phyloP scores from a whole-genome alignment of 306 rosid genomes.

The Trifolium fragiferum region DNA sequence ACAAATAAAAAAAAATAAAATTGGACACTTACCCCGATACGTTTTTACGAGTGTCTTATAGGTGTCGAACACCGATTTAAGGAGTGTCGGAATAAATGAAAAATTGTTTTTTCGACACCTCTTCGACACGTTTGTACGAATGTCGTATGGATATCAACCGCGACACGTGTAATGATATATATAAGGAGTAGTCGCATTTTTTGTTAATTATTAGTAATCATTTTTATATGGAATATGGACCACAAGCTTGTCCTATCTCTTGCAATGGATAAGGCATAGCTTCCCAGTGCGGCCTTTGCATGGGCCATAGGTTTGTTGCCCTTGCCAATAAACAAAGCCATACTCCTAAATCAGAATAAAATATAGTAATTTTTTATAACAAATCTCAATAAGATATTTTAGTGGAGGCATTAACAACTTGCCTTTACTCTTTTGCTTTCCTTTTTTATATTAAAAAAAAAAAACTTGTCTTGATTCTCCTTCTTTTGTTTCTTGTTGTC shows the following conservation, averaged over 20 bases:
- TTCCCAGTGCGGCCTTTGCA: neutral
- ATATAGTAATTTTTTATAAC: neutral
- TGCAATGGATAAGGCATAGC: slow-evolving; percentile 36
- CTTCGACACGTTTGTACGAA: too few species aligned
- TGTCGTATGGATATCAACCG: too few species aligned
- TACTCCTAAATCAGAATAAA: neutral
- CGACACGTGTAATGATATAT: too few species aligned
- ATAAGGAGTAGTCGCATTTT: too few species aligned
- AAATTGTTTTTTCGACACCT: too few species aligned
- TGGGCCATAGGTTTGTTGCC: neutral
- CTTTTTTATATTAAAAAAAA: too few species aligned
- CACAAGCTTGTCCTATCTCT: slow-evolving; percentile 12
- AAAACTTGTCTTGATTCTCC: neutral
- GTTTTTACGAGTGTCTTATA: too few species aligned
- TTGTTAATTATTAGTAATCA: too few species aligned
- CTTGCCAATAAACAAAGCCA: slow-evolving; percentile 13
- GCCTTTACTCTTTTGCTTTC: neutral
- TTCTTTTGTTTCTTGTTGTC: neutral
- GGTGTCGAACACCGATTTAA: too few species aligned
- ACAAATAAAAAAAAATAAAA: too few species aligned
- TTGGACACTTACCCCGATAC: too few species aligned
- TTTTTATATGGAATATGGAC: slow-evolving; percentile 1
- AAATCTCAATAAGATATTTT: neutral
- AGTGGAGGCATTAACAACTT: neutral
- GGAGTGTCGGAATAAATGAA: too few species aligned